Percentiles rank a stretch among this genome's conserved stretches.
Conservation (phyloP, 257 asterid genomes). For the Solanum gandarillasii region DNA sequence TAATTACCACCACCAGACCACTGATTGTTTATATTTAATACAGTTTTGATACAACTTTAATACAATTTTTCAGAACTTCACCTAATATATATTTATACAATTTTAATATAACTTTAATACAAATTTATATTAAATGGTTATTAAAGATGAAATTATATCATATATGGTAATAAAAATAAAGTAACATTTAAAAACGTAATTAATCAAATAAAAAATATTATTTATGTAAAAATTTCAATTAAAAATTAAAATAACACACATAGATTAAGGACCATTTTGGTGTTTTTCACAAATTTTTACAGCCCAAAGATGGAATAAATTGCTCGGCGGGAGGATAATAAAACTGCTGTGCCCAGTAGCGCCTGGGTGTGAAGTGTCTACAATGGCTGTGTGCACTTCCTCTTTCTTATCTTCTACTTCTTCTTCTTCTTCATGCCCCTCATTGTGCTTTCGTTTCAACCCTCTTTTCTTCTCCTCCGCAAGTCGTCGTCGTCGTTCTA, state of each 20-base stretch:
- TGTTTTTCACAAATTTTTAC: not conserved
- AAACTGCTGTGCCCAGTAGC: not conserved
- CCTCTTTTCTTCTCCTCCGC: slow-evolving; percentile 40
- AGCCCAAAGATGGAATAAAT: not conserved
- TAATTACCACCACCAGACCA: no score
- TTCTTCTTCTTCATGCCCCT: slow-evolving; percentile 46
- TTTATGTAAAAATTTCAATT: no score
- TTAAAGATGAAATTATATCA: no score
- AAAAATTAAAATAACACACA: not conserved
- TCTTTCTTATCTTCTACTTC: slow-evolving; percentile 24
- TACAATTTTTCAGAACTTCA: no score
- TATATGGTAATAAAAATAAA: no score
- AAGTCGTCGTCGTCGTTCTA: slow-evolving; percentile 43
- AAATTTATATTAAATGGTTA: no score
- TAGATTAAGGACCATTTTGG: not conserved
- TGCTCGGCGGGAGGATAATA: slow-evolving; percentile 3
- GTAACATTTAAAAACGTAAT: no score
- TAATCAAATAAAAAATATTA: no score
- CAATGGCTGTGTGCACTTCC: slow-evolving; percentile 5
- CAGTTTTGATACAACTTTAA: no score
- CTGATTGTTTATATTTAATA: no score
- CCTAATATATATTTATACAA: no score
- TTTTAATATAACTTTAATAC: no score
- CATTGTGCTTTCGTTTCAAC: slow-evolving; percentile 37
- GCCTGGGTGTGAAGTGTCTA: not conserved